These are phyloP conservation scores for Neurospora sp. DNA, from an alignment of 495 filamentous ascomycete species.

Conservation along the genomic window DNA sequence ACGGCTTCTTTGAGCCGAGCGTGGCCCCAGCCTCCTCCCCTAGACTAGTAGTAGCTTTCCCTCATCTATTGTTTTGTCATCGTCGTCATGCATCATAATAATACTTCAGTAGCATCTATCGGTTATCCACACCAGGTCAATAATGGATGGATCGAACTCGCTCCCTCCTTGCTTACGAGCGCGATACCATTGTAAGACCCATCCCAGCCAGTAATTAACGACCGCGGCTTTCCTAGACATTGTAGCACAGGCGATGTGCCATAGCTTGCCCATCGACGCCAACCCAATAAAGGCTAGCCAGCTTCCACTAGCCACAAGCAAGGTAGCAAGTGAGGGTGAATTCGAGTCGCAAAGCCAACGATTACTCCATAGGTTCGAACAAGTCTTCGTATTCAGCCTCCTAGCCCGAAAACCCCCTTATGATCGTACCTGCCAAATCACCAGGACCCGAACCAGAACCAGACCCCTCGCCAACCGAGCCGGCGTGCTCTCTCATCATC, in stretches of 20 bases:
- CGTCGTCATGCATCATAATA: not conserved
- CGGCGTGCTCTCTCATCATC: not conserved
- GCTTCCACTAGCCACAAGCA: not conserved
- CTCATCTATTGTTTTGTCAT: not conserved
- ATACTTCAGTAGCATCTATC: not conserved
- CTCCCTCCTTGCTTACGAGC: not conserved
- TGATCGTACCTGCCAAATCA: not conserved
- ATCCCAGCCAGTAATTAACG: not conserved
- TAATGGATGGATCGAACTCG: not conserved
- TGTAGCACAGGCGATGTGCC: not conserved
- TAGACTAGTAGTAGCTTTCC: not conserved
- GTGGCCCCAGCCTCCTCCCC: not conserved
- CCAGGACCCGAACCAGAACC: not conserved
- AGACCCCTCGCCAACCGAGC: not conserved
- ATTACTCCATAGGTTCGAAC: not conserved
- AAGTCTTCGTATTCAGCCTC: not conserved
- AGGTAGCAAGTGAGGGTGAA: not conserved
- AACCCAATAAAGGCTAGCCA: not conserved
- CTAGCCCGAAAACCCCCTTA: not conserved
- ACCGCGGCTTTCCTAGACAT: not conserved
- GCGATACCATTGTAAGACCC: not conserved
- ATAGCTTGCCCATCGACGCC: not conserved
- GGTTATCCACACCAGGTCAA: not conserved
- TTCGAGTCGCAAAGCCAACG: not conserved
- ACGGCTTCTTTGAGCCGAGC: not conserved